These are phyloP conservation scores for Aspergillus avenaceus DNA, from an alignment of 495 filamentous ascomycete species.

Conservation along the genomic window DNA sequence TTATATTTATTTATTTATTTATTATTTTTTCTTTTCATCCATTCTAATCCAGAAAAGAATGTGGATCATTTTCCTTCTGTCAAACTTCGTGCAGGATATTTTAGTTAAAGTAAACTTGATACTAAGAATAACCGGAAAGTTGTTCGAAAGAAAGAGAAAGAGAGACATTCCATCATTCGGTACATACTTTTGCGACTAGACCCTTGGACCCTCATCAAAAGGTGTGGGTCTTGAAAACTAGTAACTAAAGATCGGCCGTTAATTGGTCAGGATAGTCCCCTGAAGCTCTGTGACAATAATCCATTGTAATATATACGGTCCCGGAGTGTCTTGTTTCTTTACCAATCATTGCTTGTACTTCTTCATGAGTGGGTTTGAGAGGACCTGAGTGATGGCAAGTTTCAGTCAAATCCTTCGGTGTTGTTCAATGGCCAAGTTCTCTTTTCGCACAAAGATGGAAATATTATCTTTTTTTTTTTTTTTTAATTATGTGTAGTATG, in stretches of 20 bases:
- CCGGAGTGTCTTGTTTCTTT: constrained; percentile 6
- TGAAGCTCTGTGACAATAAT: neutral
- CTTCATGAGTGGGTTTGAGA: neutral
- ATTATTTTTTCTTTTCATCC: neutral
- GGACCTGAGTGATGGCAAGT: no score
- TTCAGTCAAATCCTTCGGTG: no score
- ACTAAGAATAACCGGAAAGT: neutral
- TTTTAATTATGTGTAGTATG: no score
- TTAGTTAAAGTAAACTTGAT: no score
- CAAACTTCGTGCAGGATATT: no score
- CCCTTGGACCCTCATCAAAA: neutral
- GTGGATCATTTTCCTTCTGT: no score
- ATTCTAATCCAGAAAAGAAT: no score
- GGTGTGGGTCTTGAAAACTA: constrained; percentile 5
- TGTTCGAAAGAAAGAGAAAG: neutral
- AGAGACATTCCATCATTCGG: neutral
- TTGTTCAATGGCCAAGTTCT: neutral
- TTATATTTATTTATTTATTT: no score
- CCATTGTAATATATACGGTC: neutral
- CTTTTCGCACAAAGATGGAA: no score
- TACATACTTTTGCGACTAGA: neutral
- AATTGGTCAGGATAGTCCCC: neutral
- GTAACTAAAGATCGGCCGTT: neutral
- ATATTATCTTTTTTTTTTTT: no score
- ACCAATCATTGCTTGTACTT: constrained; percentile 18